Evolutionary conservation across 345 rosid genomes (phyloP).

Genomic region (Atalantia buxifolia): DNA sequence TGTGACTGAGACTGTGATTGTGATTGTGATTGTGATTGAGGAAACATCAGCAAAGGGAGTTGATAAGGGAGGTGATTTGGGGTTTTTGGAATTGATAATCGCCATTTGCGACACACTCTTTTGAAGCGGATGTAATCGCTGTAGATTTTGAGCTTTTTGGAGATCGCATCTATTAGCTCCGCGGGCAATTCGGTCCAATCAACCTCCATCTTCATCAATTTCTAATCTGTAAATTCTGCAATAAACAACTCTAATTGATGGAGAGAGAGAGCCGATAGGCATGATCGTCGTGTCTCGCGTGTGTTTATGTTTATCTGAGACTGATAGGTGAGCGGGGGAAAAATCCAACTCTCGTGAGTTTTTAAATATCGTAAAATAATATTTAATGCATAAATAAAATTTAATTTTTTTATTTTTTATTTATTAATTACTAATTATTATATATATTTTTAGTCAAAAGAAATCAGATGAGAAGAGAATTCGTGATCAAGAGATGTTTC

Average conservation of each 20-base stretch:
- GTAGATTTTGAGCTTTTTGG: slow-evolving; percentile 30
- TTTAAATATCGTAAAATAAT: no score
- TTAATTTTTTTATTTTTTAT: no score
- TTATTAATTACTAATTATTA: no score
- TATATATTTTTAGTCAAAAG: no score
- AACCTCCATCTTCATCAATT: slow-evolving; percentile 23
- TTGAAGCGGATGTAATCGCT: slow-evolving; percentile 46
- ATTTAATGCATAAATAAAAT: no score
- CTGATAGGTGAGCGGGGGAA: no score
- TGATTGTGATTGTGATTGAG: slow-evolving; percentile 22
- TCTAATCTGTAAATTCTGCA: background rate
- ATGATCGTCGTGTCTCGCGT: background rate
- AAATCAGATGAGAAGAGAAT: no score
- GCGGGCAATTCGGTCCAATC: slow-evolving; percentile 54
- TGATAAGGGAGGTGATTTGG: slow-evolving; percentile 52
- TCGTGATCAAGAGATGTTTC: no score
- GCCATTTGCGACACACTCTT: slow-evolving; percentile 42
- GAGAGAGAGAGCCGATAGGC: background rate
- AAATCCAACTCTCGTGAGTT: no score
- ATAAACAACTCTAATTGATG: background rate
- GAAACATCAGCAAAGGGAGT: slow-evolving; percentile 62
- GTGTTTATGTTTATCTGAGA: no score
- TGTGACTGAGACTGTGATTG: background rate
- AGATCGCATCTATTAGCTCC: slow-evolving; percentile 37
- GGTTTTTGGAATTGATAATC: slow-evolving; percentile 25